Evolutionary conservation across 345 rosid species (phyloP), one percentile per base, ranked within the genome.

Genomic region (Citrus reticulata): DNA sequence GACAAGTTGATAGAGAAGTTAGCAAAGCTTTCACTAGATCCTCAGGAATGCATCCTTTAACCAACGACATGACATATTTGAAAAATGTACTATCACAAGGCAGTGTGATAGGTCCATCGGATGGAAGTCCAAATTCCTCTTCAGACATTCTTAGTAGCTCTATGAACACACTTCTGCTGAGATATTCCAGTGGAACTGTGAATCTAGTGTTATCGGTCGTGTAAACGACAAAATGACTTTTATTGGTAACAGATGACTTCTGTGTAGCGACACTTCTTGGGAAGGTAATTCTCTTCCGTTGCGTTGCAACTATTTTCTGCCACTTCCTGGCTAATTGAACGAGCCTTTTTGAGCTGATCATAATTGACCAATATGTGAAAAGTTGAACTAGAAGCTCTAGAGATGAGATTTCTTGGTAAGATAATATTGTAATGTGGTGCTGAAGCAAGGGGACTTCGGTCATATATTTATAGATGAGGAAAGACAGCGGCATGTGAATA

Each of bases 1-100:
- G 58, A 42, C 68, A 51, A 7, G 68, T 24, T 17, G 78, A 58
- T 4, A 61, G 22, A 29, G 75, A 73, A 37, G 77, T 13, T 10
- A 83, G 57, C 39, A 86, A 64, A 60, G 88, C 78, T 9, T 72
- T 87, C 68, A 78, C 85, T 1, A 78, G 61, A 5, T 89, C 84
- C 75, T 27, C 62, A 70, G 77, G 75, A 35, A 84, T n/a, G 24
- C 73, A 16, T 71, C 76, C 2, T 72, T 64, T 5, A 16, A 80
- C 55, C 65, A 80, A 10, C 16, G 72, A 73, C 27, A 82, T 70
- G 0, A 87, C 34, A 64, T 82, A 78, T 35, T 86, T 79, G 34
- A 85, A 0, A 24, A 81, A 70, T 13, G 1, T 29, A 0, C 84
- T 76, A 71, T 89, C 83, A 6, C 78, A 80, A 20, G 87, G 83